A percentile compares a stretch with the other conserved stretches of the same genome.
Conservation (phyloP, 768 basidiomycete genomes). For the Lactarius indigo region DNA sequence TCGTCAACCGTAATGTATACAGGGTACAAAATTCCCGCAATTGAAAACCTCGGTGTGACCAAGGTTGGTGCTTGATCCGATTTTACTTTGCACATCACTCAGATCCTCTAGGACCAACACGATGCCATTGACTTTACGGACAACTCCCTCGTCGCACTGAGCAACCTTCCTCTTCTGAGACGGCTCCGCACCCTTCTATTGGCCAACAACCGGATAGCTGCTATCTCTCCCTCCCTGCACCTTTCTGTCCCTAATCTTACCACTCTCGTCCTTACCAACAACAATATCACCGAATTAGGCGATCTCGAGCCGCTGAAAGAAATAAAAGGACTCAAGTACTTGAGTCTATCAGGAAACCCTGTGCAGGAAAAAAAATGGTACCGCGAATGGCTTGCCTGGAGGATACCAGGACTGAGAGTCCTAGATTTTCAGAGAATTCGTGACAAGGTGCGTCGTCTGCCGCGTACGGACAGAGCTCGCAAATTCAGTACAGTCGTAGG, state of each 20-base stretch:
- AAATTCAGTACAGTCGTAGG: constrained; percentile 43
- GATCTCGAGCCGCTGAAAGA: constrained; percentile 83
- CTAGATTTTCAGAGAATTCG: constrained; percentile 93
- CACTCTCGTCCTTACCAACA: constrained; percentile 81
- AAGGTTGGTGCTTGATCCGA: constrained; percentile 46
- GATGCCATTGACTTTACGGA: constrained; percentile 94
- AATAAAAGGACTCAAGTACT: constrained; percentile 65
- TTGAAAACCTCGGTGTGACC: constrained; percentile 95
- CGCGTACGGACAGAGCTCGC: constrained; percentile 2
- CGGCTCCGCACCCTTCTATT: constrained; percentile 81
- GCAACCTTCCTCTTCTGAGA: constrained; percentile 84
- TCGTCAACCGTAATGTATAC: constrained; percentile 24
- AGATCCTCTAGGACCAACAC: constrained; percentile 69
- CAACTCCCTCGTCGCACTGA: constrained; percentile 77
- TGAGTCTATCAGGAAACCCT: constrained; percentile 78
- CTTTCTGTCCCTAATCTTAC: constrained; percentile 82
- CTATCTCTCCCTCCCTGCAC: constrained; percentile 77
- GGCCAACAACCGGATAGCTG: constrained; percentile 85
- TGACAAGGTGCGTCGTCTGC: constrained; percentile 76
- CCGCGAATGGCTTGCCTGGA: constrained; percentile 93
- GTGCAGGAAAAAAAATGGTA: constrained; percentile 92
- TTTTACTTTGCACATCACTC: constrained; percentile 13
- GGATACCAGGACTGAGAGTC: constrained; percentile 82
- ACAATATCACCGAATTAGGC: constrained; percentile 74
- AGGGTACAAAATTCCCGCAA: constrained; percentile 93